A percentile compares a stretch with the other conserved stretches of the same genome.
Conservation (phyloP, 768 basidiomycete genomes). For the Trametes punicea region DNA sequence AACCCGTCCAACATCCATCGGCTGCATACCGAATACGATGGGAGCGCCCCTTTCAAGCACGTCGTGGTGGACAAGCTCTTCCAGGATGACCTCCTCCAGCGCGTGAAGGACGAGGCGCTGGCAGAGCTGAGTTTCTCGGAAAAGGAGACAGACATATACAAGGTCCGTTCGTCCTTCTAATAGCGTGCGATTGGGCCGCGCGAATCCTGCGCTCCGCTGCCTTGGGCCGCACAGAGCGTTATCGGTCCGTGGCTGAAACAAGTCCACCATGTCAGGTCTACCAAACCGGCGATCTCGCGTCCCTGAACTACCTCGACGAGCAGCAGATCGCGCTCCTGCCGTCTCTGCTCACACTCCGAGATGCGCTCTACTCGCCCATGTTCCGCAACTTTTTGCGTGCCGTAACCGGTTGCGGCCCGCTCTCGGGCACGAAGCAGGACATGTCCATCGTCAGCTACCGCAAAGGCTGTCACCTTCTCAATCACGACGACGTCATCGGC, state of each 20-base stretch:
- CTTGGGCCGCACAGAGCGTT: background rate
- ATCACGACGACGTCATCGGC: conserved; percentile 98
- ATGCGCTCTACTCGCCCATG: conserved; percentile 82
- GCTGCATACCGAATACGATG: conserved; percentile 53
- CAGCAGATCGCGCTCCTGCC: conserved; percentile 78
- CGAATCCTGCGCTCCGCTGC: background rate
- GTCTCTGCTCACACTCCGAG: conserved; percentile 74
- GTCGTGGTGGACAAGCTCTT: conserved; percentile 78
- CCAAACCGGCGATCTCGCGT: conserved; percentile 96
- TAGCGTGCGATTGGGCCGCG: background rate
- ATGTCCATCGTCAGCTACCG: conserved; percentile 93
- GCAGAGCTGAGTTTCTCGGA: conserved; percentile 77
- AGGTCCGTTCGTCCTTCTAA: conserved; percentile 46
- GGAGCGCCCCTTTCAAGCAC: conserved; percentile 76
- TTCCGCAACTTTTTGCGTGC: conserved; percentile 82
- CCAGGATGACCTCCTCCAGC: conserved; percentile 73
- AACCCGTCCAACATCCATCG: conserved; percentile 51
- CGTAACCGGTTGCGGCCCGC: conserved; percentile 89
- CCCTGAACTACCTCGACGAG: conserved; percentile 80
- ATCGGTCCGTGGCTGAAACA: background rate
- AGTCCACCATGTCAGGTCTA: conserved; percentile 58
- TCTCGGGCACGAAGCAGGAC: conserved; percentile 90
- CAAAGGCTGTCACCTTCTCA: conserved; percentile 88
- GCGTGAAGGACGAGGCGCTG: conserved; percentile 83
- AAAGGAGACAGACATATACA: conserved; percentile 99